Evolutionary conservation across 345 rosid species (phyloP).

Genomic region (Lepidium sativum): DNA sequence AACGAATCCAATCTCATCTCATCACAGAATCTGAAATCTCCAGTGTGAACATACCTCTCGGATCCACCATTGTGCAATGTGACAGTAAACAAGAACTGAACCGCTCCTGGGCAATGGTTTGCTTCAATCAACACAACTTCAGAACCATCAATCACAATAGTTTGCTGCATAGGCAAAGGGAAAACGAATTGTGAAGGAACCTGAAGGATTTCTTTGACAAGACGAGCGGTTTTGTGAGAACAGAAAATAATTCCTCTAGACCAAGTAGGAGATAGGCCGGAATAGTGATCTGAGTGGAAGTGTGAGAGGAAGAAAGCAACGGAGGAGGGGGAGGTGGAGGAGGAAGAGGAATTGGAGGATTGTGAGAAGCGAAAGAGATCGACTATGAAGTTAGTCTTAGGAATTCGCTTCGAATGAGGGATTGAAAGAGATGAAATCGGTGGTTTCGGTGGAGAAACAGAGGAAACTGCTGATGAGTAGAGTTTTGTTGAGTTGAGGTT

Average conservation of each 20-base stretch:
- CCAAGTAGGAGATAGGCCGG: conserved; percentile 70
- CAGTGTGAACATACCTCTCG: conserved; percentile 70
- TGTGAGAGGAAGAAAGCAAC: conserved; percentile 76
- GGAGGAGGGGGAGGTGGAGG: conserved; percentile 20
- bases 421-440: conserved; percentile 24
- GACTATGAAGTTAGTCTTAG: conserved; percentile 67
- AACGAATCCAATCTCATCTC: conserved; percentile 45
- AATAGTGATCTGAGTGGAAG: conserved; percentile 86
- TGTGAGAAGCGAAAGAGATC: conserved; percentile 64
- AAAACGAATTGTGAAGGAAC: conserved; percentile 45
- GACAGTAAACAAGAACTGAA: conserved; percentile 67
- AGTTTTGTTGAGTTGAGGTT: conserved; percentile 48
- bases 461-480: conserved; percentile 38
- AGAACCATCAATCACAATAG: conserved; percentile 47
- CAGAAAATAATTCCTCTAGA: conserved; percentile 71
- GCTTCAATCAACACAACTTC: conserved; percentile 64
- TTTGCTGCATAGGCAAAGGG: conserved; percentile 35
- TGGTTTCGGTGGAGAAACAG: conserved; percentile 10
- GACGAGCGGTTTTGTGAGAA: conserved; percentile 55
- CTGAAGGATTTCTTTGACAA: conserved; percentile 46
- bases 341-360: conserved; percentile 31
- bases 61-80: conserved; percentile 18
- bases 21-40: conserved; percentile 61
- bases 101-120: conserved; percentile 91
- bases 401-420: conserved; percentile 60